Percentiles rank a stretch among this genome's conserved stretches.
Conservation (phyloP, 345 rosid genomes). For the Noccaea caerulescens region DNA sequence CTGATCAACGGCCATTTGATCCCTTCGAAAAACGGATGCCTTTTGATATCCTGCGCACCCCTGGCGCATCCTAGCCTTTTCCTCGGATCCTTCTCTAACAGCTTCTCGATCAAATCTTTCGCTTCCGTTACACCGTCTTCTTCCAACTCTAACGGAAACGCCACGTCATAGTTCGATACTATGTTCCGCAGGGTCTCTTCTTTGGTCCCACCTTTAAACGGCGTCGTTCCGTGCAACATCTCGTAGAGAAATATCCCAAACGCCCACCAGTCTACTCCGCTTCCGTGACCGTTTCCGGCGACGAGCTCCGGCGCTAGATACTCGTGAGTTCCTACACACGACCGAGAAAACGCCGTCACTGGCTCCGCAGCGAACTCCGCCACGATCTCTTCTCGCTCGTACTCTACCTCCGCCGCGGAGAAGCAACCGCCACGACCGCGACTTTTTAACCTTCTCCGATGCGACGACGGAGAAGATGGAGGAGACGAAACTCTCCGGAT, state of each 20-base stretch:
- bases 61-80: slow-evolving; percentile 73
- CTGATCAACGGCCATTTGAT: slow-evolving; percentile 84
- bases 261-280: slow-evolving; percentile 99
- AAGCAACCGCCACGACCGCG: slow-evolving; percentile 23
- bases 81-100: slow-evolving; percentile 70
- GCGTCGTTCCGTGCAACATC: slow-evolving; percentile 70
- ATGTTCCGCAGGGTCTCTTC: slow-evolving; percentile 83
- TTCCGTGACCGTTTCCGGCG: slow-evolving; percentile 79
- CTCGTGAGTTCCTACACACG: slow-evolving; percentile 94
- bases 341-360: slow-evolving; percentile 58
- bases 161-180: slow-evolving; percentile 48
- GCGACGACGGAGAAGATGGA: slow-evolving; percentile 28
- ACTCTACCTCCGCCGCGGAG: slow-evolving; percentile 17
- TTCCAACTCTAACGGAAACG: slow-evolving; percentile 48
- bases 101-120: slow-evolving; percentile 68
- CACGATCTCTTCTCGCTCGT: slow-evolving; percentile 46
- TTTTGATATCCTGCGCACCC: slow-evolving; percentile 83
- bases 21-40: slow-evolving; percentile 72
- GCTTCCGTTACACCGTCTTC: slow-evolving; percentile 58
- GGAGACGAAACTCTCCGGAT: slow-evolving; percentile 10
- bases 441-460: not conserved
- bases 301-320: slow-evolving; percentile 91
- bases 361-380: slow-evolving; percentile 77
- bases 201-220: slow-evolving; percentile 73
- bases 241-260: slow-evolving; percentile 80